Base-by-base conservation (phyloP, 768 basidiomycete genomes). In the Mycena galopus region DNA sequence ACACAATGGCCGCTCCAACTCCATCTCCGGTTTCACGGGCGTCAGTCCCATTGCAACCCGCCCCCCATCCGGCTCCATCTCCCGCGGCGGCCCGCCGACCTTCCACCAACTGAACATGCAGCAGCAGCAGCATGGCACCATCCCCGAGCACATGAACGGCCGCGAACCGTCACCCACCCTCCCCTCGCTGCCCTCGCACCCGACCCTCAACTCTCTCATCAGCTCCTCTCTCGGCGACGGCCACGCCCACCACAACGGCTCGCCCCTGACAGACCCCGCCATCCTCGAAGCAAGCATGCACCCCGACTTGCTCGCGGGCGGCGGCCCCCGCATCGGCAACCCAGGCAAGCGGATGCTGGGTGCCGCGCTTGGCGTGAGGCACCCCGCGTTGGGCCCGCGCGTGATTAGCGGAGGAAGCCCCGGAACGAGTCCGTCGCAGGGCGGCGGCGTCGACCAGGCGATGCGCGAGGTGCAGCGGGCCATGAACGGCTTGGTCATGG, bases 321-420 rank as follows among this genome's bases (percentile, higher is more conserved):
- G 83, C 35, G 91, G 91, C n/a, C 94, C 94, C 25, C 89, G 92
- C 78, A 95, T 96, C 76, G 95, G 95, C 39, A 94, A 96, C 81
- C 93, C 95, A 35, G 95, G 93, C 47, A 94, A 94, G 84, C 87
- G 95, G 78, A 96, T 96, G 94, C 86, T 96, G 27, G 95, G 94
- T 50, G 92, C 92, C 65, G 94, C 94, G 35, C 85, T 96, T 67
- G 95, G 95, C 55, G 88, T 96, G 71, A 88, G 94, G 82, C 94
- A 95, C 82, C 95, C 95, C 33, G 87, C 88, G 44, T 84, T 95
- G 69, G 88, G 88, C 25, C 90, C 91, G 42, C 88, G 94, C 73
- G 79, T 89, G 62, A 80, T 92, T 75, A 86, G 84, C 78, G 83
- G 81, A 67, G 80, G 81, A 63, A 83, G 82, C 62, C 76, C 80